A percentile compares a stretch with the other conserved stretches of the same genome.
Conservation (phyloP, 139 green algal species). For the Raphidocelis subcapitata region DNA sequence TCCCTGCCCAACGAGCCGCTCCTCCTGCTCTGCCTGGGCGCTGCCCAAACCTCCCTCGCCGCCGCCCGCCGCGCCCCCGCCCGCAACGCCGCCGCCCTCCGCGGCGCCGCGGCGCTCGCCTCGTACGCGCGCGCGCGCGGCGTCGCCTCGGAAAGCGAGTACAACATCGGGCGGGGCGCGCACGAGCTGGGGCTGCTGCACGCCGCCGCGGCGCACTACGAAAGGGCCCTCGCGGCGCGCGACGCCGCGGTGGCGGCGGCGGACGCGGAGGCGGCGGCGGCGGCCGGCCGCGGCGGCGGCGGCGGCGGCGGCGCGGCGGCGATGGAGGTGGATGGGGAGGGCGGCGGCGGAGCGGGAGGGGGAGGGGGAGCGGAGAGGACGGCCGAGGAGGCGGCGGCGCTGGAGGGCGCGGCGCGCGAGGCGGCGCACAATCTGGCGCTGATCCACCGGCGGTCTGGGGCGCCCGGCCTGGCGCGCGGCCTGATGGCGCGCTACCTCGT, state of each 20-base stretch:
- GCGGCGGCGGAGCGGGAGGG: neutral
- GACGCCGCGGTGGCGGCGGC: neutral
- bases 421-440: conserved; percentile 79
- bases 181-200: conserved; percentile 78
- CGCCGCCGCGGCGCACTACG: conserved; percentile 58
- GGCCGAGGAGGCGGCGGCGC: neutral
- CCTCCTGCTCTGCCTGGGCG: conserved; percentile 62
- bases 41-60: conserved; percentile 42
- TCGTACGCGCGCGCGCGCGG: conserved; percentile 4
- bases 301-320: neutral
- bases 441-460: conserved; percentile 69
- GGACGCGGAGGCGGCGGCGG: neutral
- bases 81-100: conserved; percentile 48
- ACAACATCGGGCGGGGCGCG: conserved; percentile 82
- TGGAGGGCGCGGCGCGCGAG: conserved; percentile 53
- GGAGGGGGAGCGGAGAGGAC: conserved; percentile 4
- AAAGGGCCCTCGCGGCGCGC: conserved; percentile 13
- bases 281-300: neutral
- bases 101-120: conserved; percentile 65
- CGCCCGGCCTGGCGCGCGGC: conserved; percentile 57
- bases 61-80: conserved; percentile 17
- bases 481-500: conserved; percentile 63
- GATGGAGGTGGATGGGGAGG: conserved; percentile 4
- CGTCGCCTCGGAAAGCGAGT: conserved; percentile 50
- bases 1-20: conserved; percentile 56